Evolutionary conservation across 2,329 filamentous ascomycete genomes (phyloP).

Genomic region (Trichoderma oligosporum): DNA sequence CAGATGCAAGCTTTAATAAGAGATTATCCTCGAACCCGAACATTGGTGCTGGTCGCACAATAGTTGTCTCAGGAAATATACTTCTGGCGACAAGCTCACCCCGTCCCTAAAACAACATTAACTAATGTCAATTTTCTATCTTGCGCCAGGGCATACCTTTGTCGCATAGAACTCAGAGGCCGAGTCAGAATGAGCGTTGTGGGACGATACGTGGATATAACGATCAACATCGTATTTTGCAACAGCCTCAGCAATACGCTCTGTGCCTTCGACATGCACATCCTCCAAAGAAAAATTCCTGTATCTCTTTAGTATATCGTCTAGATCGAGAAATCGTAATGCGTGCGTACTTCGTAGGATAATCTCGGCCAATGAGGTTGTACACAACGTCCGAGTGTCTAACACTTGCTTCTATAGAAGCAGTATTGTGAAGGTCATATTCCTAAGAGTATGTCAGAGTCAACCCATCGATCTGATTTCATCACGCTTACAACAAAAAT

Average conservation of each 20-base stretch:
- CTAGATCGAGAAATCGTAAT: background rate
- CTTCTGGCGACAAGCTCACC: conserved; percentile 79
- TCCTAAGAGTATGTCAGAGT: conserved; percentile 54
- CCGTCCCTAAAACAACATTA: conserved; percentile 50
- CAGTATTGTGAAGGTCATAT: conserved; percentile 90
- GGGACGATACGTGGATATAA: conserved; percentile 93
- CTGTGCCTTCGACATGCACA: conserved; percentile 86
- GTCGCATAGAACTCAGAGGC: conserved; percentile 85
- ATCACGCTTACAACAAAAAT: conserved; percentile 67
- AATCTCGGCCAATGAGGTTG: conserved; percentile 90
- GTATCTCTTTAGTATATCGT: conserved; percentile 24
- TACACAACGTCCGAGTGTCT: conserved; percentile 97
- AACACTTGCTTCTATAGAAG: conserved; percentile 94
- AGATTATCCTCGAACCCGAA: conserved; percentile 95
- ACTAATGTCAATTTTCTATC: background rate
- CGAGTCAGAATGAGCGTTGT: conserved; percentile 79
- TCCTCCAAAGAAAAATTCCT: conserved; percentile 93
- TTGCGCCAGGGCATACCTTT: conserved; percentile 55
- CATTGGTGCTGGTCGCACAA: conserved; percentile 88
- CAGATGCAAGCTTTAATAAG: conserved; percentile 76
- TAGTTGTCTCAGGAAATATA: conserved; percentile 95
- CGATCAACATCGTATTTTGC: conserved; percentile 98
- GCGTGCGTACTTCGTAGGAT: conserved; percentile 79
- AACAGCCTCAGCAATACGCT: conserved; percentile 88
- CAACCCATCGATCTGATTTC: background rate